Conservation (phyloP, 257 asterid genomes). For the Solanum tarijense region DNA sequence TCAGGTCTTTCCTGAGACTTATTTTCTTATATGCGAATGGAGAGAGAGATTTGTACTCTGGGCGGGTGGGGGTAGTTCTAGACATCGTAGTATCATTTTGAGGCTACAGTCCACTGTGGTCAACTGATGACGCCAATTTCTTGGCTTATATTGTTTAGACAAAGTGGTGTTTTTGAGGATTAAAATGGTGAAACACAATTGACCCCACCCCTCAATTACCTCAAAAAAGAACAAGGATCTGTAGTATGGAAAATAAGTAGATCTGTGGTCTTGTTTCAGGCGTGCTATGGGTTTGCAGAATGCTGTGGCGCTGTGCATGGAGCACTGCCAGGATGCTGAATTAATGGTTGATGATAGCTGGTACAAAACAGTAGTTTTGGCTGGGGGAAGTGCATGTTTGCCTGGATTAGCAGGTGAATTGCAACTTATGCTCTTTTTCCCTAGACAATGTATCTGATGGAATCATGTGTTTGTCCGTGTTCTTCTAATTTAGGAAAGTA, state of each 20-base stretch:
- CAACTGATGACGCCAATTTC: background rate
- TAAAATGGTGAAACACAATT: background rate
- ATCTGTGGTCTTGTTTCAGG: constrained; percentile 33
- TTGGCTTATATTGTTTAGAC: background rate
- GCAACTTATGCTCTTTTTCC: constrained; percentile 1
- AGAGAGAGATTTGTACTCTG: background rate
- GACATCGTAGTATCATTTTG: background rate
- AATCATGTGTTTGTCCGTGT: background rate
- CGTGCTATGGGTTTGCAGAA: constrained; percentile 77
- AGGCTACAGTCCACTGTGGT: background rate
- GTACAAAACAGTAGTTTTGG: constrained; percentile 76
- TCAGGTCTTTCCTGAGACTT: background rate
- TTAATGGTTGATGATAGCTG: constrained; percentile 56
- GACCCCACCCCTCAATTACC: background rate
- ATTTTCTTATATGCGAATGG: background rate
- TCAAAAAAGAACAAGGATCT: background rate
- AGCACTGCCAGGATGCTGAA: constrained; percentile 84
- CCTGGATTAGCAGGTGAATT: constrained; percentile 89
- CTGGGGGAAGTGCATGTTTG: constrained; percentile 92
- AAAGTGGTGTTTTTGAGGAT: background rate
- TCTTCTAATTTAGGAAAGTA: background rate
- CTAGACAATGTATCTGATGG: background rate
- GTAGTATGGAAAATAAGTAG: background rate
- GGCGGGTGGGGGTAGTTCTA: background rate
- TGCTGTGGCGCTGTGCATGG: constrained; percentile 89